phyloP scores from a whole-genome alignment of 805 yeast genomes.

The Wickerhamiella australiensis region DNA sequence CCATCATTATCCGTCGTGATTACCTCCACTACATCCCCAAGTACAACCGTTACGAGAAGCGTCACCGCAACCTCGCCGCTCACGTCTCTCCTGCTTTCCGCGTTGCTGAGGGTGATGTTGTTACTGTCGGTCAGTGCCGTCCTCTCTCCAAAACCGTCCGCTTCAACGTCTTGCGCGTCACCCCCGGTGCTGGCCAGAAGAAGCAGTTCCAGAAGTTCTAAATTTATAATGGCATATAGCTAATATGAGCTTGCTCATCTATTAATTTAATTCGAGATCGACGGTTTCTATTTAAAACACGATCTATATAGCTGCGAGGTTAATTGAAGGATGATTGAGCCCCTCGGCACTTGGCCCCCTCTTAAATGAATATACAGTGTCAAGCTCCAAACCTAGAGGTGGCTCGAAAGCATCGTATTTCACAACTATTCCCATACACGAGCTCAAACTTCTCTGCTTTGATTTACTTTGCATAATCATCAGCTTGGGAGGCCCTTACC shows the following conservation, averaged over 20 bases:
- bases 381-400: too few relatives aligned
- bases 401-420: too few relatives aligned
- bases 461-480: too few relatives aligned
- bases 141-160: slow-evolving; percentile 99
- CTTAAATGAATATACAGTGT: too few relatives aligned
- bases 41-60: slow-evolving; percentile 99
- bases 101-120: slow-evolving; percentile 96
- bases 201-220: slow-evolving; percentile 97
- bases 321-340: too few relatives aligned
- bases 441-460: too few relatives aligned
- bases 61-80: slow-evolving; percentile 99
- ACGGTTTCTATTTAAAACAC: too few relatives aligned
- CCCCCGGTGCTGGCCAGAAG: slow-evolving; percentile 68
- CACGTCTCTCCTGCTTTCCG: slow-evolving; percentile 99
- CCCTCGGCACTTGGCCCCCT: too few relatives aligned
- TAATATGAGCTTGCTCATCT: slow-evolving; percentile 2
- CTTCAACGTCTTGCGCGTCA: slow-evolving; percentile 97
- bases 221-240: slow-evolving; percentile 23
- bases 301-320: too few relatives aligned
- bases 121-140: slow-evolving; percentile 99
- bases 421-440: too few relatives aligned
- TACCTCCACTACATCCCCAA: slow-evolving; percentile 99
- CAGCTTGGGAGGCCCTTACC: too few relatives aligned
- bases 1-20: slow-evolving; percentile 98
- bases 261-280: not conserved